Conservation (phyloP, 371 early-diverging fungal species). For the Circinella minor region DNA sequence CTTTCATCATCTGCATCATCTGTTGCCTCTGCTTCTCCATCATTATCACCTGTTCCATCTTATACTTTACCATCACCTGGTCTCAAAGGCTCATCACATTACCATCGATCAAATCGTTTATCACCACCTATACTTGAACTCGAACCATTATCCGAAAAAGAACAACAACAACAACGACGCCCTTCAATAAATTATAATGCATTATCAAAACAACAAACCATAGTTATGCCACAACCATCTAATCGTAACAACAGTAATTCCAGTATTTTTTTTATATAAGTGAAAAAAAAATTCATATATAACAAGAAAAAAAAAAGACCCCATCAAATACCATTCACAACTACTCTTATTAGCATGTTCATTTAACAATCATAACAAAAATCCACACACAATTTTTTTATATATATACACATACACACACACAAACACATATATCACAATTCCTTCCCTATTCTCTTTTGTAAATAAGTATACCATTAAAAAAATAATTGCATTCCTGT, state of each 20-base stretch:
- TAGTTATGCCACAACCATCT: conserved; percentile 2
- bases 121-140: conserved; percentile 17
- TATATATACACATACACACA: too few relatives aligned
- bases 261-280: conserved; percentile 14
- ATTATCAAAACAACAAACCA: neutral
- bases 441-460: too few relatives aligned
- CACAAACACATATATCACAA: too few relatives aligned
- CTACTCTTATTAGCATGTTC: neutral
- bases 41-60: conserved; percentile 6
- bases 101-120: conserved; percentile 1
- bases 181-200: too few relatives aligned
- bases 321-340: neutral
- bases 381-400: neutral
- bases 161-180: neutral
- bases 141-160: conserved; percentile 4
- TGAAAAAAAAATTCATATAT: too few relatives aligned
- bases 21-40: conserved; percentile 9
- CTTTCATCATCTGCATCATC: conserved; percentile 13
- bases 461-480: too few relatives aligned
- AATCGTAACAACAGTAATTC: conserved; percentile 1
- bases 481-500: too few relatives aligned
- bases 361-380: neutral
- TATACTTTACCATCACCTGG: conserved; percentile 8
- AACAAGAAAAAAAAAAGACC: neutral
- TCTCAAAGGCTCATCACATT: neutral